Conservation (phyloP, 768 basidiomycete species). For the Serendipita sp. region DNA sequence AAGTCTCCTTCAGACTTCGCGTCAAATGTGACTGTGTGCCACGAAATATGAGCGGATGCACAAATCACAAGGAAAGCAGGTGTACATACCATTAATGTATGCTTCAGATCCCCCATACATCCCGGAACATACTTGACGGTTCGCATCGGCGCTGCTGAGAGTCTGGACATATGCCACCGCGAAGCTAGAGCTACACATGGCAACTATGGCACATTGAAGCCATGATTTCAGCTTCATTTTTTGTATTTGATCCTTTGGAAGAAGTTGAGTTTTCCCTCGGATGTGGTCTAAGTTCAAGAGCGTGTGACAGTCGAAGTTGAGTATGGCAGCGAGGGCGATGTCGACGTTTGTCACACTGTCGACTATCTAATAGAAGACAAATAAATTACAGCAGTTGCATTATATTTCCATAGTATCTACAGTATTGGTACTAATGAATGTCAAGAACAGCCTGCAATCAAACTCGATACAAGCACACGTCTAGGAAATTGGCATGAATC, state of each 20-base stretch:
- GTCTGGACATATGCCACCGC: constrained; percentile 40
- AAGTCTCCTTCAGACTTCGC: constrained; percentile 65
- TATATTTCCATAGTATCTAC: too few relatives aligned
- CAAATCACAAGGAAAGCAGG: constrained; percentile 7
- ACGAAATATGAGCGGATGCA: constrained; percentile 13
- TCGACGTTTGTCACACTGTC: too few relatives aligned
- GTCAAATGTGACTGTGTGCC: constrained; percentile 50
- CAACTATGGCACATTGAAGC: not conserved
- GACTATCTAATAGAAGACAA: too few relatives aligned
- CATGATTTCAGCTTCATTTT: not conserved
- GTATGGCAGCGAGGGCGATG: too few relatives aligned
- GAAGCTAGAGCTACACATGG: not conserved
- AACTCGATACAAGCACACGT: too few relatives aligned
- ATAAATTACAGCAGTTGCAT: too few relatives aligned
- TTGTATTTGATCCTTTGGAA: not conserved
- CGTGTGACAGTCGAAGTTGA: too few relatives aligned
- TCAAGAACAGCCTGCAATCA: too few relatives aligned
- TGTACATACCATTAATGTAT: constrained; percentile 59
- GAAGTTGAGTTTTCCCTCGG: not conserved
- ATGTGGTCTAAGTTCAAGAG: not conserved
- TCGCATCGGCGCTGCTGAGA: constrained; percentile 61
- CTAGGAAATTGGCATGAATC: not conserved
- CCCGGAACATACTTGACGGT: constrained; percentile 84
- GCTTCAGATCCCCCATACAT: constrained; percentile 77
- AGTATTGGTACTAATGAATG: too few relatives aligned